Conservation (phyloP, 108 stramenopile species). For the Discostella pseudostelligera region DNA sequence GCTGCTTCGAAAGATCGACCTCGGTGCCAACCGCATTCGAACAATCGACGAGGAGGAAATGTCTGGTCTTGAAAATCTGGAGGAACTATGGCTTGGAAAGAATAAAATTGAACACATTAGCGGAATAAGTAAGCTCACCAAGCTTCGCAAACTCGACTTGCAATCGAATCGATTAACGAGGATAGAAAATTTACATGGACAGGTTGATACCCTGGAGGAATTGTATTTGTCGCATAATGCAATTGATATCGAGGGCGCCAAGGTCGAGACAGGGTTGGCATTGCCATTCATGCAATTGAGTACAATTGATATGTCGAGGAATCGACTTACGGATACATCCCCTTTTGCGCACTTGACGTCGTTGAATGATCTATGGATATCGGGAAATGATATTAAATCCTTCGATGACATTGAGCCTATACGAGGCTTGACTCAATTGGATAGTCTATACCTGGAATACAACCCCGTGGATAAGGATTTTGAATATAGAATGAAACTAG, state of each 20-base stretch:
- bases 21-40: slow-evolving; percentile 96
- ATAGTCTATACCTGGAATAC: slow-evolving; percentile 95
- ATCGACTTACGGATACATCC: slow-evolving; percentile 66
- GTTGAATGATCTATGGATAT: slow-evolving; percentile 95
- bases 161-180: slow-evolving; percentile 90
- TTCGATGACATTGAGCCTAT: slow-evolving; percentile 78
- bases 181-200: slow-evolving; percentile 67
- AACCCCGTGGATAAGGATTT: slow-evolving; percentile 90
- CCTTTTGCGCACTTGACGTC: slow-evolving; percentile 71
- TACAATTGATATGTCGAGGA: slow-evolving; percentile 80
- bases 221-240: slow-evolving; percentile 96
- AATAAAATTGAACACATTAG: slow-evolving; percentile 87
- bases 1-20: slow-evolving; percentile 83
- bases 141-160: slow-evolving; percentile 79
- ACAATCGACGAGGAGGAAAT: slow-evolving; percentile 70
- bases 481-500: slow-evolving; percentile 81
- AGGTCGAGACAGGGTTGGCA: slow-evolving; percentile 54
- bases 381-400: slow-evolving; percentile 88
- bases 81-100: slow-evolving; percentile 89
- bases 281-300: slow-evolving; percentile 55
- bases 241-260: slow-evolving; percentile 76
- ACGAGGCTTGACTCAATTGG: slow-evolving; percentile 49
- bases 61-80: slow-evolving; percentile 67
- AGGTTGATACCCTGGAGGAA: slow-evolving; percentile 85
- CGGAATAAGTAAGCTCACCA: slow-evolving; percentile 75